Evolutionary conservation across 768 basidiomycete species (phyloP).

Genomic region (Psilocybe cyanescens): DNA sequence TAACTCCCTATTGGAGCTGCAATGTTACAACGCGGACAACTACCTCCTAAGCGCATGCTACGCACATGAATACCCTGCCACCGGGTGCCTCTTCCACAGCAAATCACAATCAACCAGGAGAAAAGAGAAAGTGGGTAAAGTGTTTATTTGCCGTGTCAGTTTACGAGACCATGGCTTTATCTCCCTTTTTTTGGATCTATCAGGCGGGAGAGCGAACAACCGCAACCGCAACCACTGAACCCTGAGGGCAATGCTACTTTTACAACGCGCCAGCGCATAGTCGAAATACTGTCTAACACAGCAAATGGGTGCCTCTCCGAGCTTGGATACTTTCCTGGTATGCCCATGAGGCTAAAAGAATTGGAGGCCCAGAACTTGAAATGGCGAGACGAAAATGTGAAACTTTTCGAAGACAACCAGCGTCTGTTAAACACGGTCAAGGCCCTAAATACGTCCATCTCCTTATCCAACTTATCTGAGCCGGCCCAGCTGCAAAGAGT

Average conservation of each 20-base stretch:
- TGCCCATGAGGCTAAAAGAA: slow-evolving; percentile 39
- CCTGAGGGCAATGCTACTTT: background rate
- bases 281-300: slow-evolving; percentile 47
- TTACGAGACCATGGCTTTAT: background rate
- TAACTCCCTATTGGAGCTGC: too few species aligned
- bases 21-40: too few species aligned
- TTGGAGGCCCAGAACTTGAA: slow-evolving; percentile 33
- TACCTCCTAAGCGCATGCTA: background rate
- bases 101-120: slow-evolving; percentile 7
- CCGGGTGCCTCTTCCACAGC: background rate
- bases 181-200: background rate
- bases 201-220: slow-evolving; percentile 11
- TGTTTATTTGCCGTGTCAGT: background rate
- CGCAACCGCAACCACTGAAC: slow-evolving; percentile 4
- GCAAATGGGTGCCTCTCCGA: slow-evolving; percentile 51
- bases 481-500: slow-evolving; percentile 23
- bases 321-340: slow-evolving; percentile 49
- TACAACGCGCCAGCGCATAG: slow-evolving; percentile 37
- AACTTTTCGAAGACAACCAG: slow-evolving; percentile 43
- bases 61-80: background rate
- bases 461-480: slow-evolving; percentile 21
- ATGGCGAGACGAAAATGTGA: slow-evolving; percentile 41
- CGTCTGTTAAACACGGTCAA: slow-evolving; percentile 29
- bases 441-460: slow-evolving; percentile 22
- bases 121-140: slow-evolving; percentile 17